Evolutionary conservation across 306 rosid genomes (phyloP).

Genomic region (Cicer judaicum): DNA sequence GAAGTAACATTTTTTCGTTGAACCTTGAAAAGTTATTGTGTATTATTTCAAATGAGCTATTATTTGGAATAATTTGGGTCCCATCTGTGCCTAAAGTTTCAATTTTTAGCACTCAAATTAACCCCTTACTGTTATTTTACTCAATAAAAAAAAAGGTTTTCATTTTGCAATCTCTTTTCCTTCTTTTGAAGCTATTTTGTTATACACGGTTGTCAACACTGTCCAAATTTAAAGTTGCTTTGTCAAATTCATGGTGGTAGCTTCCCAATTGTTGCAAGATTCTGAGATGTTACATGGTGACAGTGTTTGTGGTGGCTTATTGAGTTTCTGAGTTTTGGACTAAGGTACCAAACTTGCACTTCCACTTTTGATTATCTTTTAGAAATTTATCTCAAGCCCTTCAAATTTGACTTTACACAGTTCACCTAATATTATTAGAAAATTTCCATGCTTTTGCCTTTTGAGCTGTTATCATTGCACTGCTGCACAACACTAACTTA

Average conservation of each 20-base stretch:
- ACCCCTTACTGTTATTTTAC: conserved; percentile 36
- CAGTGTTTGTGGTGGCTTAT: conserved; percentile 45
- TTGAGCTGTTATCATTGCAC: conserved; percentile 37
- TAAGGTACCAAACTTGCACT: conserved; percentile 54
- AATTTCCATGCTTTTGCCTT: conserved; percentile 34
- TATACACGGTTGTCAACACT: not conserved
- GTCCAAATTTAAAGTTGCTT: conserved; percentile 15
- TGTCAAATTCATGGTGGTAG: conserved; percentile 41
- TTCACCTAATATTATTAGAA: conserved; percentile 45
- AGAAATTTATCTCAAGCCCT: not conserved
- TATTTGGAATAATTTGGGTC: conserved; percentile 56
- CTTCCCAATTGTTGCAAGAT: conserved; percentile 12
- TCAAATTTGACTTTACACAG: conserved; percentile 27
- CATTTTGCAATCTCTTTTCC: conserved; percentile 23
- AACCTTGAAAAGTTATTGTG: conserved; percentile 46
- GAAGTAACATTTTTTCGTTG: not conserved
- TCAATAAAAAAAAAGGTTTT: conserved; percentile 18
- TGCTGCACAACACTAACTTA: conserved; percentile 9
- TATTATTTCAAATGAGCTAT: conserved; percentile 35
- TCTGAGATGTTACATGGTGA: conserved; percentile 41
- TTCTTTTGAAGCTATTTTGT: not conserved
- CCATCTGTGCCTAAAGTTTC: conserved; percentile 50
- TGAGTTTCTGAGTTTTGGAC: conserved; percentile 51
- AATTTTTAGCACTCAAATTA: conserved; percentile 50
- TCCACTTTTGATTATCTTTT: conserved; percentile 32